phyloP scores from a whole-genome alignment of 2,329 filamentous ascomycete genomes.

The Colletotrichum shisoi region DNA sequence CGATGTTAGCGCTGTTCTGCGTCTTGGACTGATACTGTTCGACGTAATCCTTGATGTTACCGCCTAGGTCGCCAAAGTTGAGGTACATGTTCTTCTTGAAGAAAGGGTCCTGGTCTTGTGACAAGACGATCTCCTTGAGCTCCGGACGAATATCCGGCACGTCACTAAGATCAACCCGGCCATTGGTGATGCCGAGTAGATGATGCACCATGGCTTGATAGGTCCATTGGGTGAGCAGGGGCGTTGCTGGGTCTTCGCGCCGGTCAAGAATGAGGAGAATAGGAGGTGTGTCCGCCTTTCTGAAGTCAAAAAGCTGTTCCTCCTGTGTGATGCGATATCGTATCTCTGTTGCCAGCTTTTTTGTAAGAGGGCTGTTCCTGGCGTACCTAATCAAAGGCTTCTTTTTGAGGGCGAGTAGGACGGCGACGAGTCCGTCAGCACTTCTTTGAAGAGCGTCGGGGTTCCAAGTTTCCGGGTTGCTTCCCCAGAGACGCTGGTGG shows the following conservation, averaged over 20 bases:
- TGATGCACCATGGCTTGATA: conserved; percentile 99
- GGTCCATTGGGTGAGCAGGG: conserved; percentile 95
- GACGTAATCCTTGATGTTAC: conserved; percentile 98
- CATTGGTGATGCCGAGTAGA: conserved; percentile 89
- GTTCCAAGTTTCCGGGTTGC: conserved; percentile 87
- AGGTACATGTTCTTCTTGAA: conserved; percentile 99
- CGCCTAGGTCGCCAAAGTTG: conserved; percentile 94
- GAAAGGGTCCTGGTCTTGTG: conserved; percentile 96
- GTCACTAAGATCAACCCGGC: conserved; percentile 86
- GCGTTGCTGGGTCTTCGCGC: conserved; percentile 92
- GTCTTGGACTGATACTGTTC: conserved; percentile 98
- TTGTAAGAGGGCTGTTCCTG: conserved; percentile 86
- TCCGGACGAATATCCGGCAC: conserved; percentile 86
- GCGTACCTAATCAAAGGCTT: conserved; percentile 93
- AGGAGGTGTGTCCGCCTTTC: conserved; percentile 91
- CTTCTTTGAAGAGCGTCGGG: conserved; percentile 84
- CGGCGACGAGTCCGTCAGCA: conserved; percentile 84
- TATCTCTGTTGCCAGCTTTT: conserved; percentile 92
- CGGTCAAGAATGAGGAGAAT: conserved; percentile 90
- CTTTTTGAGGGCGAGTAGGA: conserved; percentile 91
- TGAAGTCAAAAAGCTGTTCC: conserved; percentile 94
- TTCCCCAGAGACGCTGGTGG: conserved; percentile 79
- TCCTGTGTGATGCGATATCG: conserved; percentile 94
- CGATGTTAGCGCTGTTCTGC: conserved; percentile 94
- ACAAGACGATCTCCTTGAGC: conserved; percentile 91